Evolutionary conservation across 805 yeast species (phyloP).

Genomic region (Ogataea paradorogensis): DNA sequence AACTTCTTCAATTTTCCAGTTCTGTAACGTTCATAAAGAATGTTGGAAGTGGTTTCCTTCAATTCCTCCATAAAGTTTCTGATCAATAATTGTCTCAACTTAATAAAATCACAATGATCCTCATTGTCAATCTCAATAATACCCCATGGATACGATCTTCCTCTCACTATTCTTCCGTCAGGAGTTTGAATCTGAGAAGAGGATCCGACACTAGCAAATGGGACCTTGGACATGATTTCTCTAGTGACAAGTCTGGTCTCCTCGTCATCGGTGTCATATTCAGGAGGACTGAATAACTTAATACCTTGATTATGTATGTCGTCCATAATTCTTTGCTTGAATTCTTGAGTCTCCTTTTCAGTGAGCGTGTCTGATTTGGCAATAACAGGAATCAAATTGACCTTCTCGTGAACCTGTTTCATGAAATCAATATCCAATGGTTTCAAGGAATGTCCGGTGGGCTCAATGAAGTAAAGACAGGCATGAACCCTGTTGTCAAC

Average conservation of each 20-base stretch:
- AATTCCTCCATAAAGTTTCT: conserved; percentile 92
- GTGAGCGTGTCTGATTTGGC: conserved; percentile 93
- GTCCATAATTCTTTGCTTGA: conserved; percentile 72
- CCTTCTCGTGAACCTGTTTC: conserved; percentile 84
- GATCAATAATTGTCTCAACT: conserved; percentile 81
- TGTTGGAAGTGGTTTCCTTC: conserved; percentile 75
- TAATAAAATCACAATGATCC: conserved; percentile 87
- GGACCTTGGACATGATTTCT: conserved; percentile 68
- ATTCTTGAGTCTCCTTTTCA: conserved; percentile 73
- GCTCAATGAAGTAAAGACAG: conserved; percentile 89
- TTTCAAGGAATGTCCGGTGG: conserved; percentile 91
- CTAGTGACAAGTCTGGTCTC: conserved; percentile 67
- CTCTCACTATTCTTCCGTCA: conserved; percentile 82
- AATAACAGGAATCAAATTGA: conserved; percentile 89
- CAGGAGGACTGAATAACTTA: conserved; percentile 71
- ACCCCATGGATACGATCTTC: conserved; percentile 97
- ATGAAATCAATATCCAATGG: conserved; percentile 87
- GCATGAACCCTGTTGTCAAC: conserved; percentile 90
- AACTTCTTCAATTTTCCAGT: conserved; percentile 71
- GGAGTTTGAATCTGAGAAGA: conserved; percentile 62
- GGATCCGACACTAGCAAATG: conserved; percentile 95
- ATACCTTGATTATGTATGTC: conserved; percentile 77
- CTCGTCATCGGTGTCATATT: conserved; percentile 74
- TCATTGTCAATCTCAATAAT: conserved; percentile 92
- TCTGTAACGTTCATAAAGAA: conserved; percentile 85